A percentile compares a stretch with the other conserved stretches of the same genome.
phyloP scores from a whole-genome alignment of 495 filamentous ascomycete species.

The Pyrenula massariospora region DNA sequence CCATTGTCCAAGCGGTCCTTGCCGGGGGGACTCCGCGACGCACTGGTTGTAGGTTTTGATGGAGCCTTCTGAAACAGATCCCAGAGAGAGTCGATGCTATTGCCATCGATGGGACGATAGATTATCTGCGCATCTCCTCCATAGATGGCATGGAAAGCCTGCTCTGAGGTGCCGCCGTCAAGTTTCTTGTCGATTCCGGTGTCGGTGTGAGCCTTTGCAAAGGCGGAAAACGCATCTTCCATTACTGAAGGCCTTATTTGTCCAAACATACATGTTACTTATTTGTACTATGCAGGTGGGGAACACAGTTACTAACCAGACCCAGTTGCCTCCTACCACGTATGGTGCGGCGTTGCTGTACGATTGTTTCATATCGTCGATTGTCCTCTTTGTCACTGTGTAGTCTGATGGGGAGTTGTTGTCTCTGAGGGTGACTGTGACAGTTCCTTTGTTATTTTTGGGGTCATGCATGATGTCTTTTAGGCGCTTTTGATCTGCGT shows the following conservation, averaged over 20 bases:
- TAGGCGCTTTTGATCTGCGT: background rate
- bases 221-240: background rate
- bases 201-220: background rate
- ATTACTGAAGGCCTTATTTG: background rate
- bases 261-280: too few species aligned
- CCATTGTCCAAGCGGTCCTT: background rate
- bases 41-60: background rate
- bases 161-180: background rate
- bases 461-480: background rate
- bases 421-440: background rate
- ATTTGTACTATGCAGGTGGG: too few species aligned
- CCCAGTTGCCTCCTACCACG: background rate
- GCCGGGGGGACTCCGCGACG: background rate
- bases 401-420: background rate
- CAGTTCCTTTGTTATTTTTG: background rate
- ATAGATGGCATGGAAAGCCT: background rate
- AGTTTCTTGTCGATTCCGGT: background rate
- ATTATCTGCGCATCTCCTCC: background rate
- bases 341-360: background rate
- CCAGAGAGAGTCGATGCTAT: background rate
- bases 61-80: background rate
- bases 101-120: background rate
- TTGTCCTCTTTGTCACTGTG: background rate
- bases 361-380: background rate
- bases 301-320: background rate